Evolutionary conservation across 257 asterid genomes (phyloP).

Genomic region (Plantago elongata): DNA sequence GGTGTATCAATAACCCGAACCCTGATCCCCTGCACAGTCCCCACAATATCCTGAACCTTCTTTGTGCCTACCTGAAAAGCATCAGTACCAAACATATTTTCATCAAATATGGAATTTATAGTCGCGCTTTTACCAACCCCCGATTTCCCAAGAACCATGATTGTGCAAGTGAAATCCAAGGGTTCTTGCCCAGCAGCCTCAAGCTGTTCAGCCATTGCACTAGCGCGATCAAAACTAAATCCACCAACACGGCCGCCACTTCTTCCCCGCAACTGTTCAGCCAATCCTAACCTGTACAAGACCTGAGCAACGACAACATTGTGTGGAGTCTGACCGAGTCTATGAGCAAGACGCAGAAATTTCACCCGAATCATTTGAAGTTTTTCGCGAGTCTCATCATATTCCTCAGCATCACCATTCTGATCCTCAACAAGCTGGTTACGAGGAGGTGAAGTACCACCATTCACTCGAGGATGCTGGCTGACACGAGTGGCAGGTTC

Average conservation of each 20-base stretch:
- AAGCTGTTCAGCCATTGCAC: slow-evolving; percentile 98
- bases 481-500: slow-evolving; percentile 70
- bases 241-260: slow-evolving; percentile 86
- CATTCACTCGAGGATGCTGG: slow-evolving; percentile 81
- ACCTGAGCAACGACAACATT: slow-evolving; percentile 99
- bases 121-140: slow-evolving; percentile 99
- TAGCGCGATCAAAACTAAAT: slow-evolving; percentile 95
- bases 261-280: slow-evolving; percentile 94
- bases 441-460: slow-evolving; percentile 53
- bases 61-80: slow-evolving; percentile 83
- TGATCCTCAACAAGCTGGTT: slow-evolving; percentile 73
- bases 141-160: slow-evolving; percentile 95
- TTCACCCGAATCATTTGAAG: slow-evolving; percentile 98
- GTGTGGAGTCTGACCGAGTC: slow-evolving; percentile 97
- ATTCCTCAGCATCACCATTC: slow-evolving; percentile 79
- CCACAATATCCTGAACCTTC: slow-evolving; percentile 95
- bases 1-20: slow-evolving; percentile 96
- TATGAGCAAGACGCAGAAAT: slow-evolving; percentile 89
- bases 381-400: slow-evolving; percentile 96
- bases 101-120: slow-evolving; percentile 90
- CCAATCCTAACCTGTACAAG: slow-evolving; percentile 88
- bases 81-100: slow-evolving; percentile 74
- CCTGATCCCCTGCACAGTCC: slow-evolving; percentile 93
- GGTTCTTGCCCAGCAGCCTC: slow-evolving; percentile 95
- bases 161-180: slow-evolving; percentile 90